phyloP scores from a whole-genome alignment of 2,329 filamentous ascomycete species.

The Fusarium penzigii region DNA sequence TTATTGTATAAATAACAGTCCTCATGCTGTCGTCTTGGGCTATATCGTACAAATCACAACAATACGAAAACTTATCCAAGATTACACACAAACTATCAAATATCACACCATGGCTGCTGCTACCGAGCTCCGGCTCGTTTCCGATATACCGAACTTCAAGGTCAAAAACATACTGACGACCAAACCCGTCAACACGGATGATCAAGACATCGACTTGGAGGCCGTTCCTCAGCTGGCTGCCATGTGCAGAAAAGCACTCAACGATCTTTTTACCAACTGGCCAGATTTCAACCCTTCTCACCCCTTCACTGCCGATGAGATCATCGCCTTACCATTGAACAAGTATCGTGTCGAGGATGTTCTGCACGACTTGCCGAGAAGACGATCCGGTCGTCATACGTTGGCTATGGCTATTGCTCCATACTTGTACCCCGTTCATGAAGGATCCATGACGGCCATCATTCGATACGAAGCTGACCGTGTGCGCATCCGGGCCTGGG shows the following conservation, averaged over 20 bases:
- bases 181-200: not conserved
- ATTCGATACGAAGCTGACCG: constrained; percentile 41
- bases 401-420: constrained; percentile 34
- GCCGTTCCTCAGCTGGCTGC: constrained; percentile 31
- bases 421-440: constrained; percentile 36
- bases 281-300: constrained; percentile 31
- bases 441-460: constrained; percentile 37
- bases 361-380: constrained; percentile 37
- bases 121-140: constrained; percentile 30
- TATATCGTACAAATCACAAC: not conserved
- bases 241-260: constrained; percentile 32
- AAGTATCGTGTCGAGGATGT: constrained; percentile 32
- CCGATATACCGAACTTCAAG: constrained; percentile 7
- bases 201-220: constrained; percentile 23
- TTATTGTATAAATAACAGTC: no score
- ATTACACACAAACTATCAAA: not conserved
- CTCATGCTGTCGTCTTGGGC: no score
- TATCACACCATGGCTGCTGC: constrained; percentile 33
- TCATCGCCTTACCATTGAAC: constrained; percentile 35
- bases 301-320: constrained; percentile 37
- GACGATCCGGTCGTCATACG: constrained; percentile 34
- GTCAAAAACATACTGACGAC: not conserved
- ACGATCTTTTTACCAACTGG: constrained; percentile 28
- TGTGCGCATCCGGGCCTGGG: constrained; percentile 39
- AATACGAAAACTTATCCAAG: not conserved